Conservation (phyloP, 2,329 filamentous ascomycete genomes). For the Diplodia corticola region DNA sequence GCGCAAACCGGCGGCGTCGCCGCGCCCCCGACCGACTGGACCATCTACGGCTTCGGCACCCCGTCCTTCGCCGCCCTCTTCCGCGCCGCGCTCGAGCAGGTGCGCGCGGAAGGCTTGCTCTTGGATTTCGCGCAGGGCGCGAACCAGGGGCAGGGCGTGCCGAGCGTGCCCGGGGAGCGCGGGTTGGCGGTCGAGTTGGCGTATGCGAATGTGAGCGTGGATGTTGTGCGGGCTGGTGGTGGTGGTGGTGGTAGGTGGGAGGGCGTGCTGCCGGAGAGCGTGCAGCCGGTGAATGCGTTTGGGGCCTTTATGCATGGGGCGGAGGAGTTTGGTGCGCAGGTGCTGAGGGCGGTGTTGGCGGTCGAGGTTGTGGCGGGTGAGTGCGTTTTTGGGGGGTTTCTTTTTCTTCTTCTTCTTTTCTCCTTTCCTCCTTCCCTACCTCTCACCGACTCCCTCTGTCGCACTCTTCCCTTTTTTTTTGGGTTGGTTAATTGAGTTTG, state of each 20-base stretch:
- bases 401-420: neutral
- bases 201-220: constrained; percentile 26
- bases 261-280: constrained; percentile 24
- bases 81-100: constrained; percentile 33
- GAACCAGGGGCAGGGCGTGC: constrained; percentile 52
- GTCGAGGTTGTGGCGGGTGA: constrained; percentile 6
- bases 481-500: neutral
- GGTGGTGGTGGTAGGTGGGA: constrained; percentile 18
- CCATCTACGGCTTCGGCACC: constrained; percentile 44
- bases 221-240: too few relatives aligned
- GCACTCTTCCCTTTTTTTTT: neutral
- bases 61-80: constrained; percentile 36
- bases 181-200: constrained; percentile 28
- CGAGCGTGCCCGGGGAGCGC: constrained; percentile 29
- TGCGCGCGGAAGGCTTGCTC: constrained; percentile 39
- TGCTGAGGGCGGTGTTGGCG: constrained; percentile 26
- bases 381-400: too few relatives aligned
- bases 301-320: constrained; percentile 26
- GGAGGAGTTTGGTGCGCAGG: constrained; percentile 27
- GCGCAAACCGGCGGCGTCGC: constrained; percentile 19
- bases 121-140: constrained; percentile 52
- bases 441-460: too few relatives aligned
- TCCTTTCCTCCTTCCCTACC: too few relatives aligned
- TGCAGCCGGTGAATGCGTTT: constrained; percentile 19
- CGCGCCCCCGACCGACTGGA: constrained; percentile 38